These are phyloP conservation scores for Lichtheimia ramosa DNA, from an alignment of 371 early-diverging fungal species.

Conservation along the genomic window DNA sequence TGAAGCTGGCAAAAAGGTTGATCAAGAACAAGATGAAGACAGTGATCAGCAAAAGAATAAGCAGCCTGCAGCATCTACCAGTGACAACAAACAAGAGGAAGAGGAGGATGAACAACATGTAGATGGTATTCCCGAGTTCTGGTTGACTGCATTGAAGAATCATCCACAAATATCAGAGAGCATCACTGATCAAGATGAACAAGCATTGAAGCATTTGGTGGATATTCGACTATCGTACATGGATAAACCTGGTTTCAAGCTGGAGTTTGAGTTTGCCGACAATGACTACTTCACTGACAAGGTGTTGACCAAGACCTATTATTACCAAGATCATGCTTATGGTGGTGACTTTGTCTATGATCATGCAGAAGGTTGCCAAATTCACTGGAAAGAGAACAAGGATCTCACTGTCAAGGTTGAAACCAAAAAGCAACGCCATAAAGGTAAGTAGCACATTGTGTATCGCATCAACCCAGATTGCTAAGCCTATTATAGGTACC, in stretches of 20 bases:
- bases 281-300: slow-evolving; percentile 91
- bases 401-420: slow-evolving; percentile 89
- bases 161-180: slow-evolving; percentile 75
- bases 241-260: slow-evolving; percentile 87
- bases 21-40: slow-evolving; percentile 54
- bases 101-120: slow-evolving; percentile 33
- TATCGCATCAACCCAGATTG: neutral
- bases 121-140: slow-evolving; percentile 80
- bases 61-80: slow-evolving; percentile 36
- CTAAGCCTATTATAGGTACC: slow-evolving; percentile 49
- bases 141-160: slow-evolving; percentile 90
- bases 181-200: slow-evolving; percentile 90
- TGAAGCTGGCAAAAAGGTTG: slow-evolving; percentile 59
- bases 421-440: slow-evolving; percentile 97
- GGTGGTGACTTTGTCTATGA: slow-evolving; percentile 86
- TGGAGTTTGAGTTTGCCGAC: slow-evolving; percentile 87
- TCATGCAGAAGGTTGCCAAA: slow-evolving; percentile 84
- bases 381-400: slow-evolving; percentile 96
- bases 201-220: slow-evolving; percentile 76
- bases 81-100: slow-evolving; percentile 34
- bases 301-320: slow-evolving; percentile 89
- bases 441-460: slow-evolving; percentile 49
- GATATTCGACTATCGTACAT: slow-evolving; percentile 87
- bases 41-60: slow-evolving; percentile 20
- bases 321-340: slow-evolving; percentile 69